These are phyloP conservation scores for Mrakiaceae sp. DNA, from an alignment of 1,284 basidiomycete species.

Conservation along the genomic window DNA sequence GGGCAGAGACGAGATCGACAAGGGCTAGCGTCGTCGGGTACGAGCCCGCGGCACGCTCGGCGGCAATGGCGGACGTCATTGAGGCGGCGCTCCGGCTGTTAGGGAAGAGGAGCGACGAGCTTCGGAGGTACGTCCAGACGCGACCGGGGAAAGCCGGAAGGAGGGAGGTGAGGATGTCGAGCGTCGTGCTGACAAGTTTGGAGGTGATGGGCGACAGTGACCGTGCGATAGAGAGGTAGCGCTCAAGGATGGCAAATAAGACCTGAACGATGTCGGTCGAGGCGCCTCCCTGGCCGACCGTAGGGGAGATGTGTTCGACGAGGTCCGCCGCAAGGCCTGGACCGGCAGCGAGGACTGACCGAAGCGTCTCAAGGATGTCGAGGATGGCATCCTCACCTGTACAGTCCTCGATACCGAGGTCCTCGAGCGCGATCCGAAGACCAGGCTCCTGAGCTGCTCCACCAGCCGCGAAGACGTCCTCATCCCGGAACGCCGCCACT, in stretches of 20 bases:
- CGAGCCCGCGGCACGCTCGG: slow-evolving; percentile 58
- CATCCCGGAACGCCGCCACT: background rate
- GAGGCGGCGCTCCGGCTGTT: slow-evolving; percentile 43
- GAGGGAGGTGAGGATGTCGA: slow-evolving; percentile 65
- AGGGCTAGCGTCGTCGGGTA: slow-evolving; percentile 70
- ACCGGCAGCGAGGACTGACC: slow-evolving; percentile 60
- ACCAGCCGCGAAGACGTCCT: slow-evolving; percentile 33
- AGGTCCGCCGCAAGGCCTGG: slow-evolving; percentile 51
- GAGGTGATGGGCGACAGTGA: slow-evolving; percentile 39
- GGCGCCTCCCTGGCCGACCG: slow-evolving; percentile 34
- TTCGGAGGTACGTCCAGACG: slow-evolving; percentile 75
- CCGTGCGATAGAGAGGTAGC: slow-evolving; percentile 48
- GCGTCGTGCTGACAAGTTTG: slow-evolving; percentile 61
- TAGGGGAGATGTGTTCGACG: slow-evolving; percentile 49
- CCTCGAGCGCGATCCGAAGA: slow-evolving; percentile 39
- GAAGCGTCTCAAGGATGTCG: slow-evolving; percentile 64
- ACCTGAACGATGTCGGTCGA: slow-evolving; percentile 63
- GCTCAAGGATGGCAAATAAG: slow-evolving; percentile 71
- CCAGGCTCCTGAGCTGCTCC: slow-evolving; percentile 30
- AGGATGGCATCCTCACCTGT: slow-evolving; percentile 52
- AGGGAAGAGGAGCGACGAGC: slow-evolving; percentile 62
- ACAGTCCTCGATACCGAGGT: slow-evolving; percentile 55
- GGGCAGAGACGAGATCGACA: slow-evolving; percentile 59
- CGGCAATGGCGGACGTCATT: slow-evolving; percentile 52
- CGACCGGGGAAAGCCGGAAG: slow-evolving; percentile 61